Evolutionary conservation across 2,329 filamentous ascomycete species (phyloP), one percentile per base, ranked within the genome.

Genomic region (Byssochlamys sp.): DNA sequence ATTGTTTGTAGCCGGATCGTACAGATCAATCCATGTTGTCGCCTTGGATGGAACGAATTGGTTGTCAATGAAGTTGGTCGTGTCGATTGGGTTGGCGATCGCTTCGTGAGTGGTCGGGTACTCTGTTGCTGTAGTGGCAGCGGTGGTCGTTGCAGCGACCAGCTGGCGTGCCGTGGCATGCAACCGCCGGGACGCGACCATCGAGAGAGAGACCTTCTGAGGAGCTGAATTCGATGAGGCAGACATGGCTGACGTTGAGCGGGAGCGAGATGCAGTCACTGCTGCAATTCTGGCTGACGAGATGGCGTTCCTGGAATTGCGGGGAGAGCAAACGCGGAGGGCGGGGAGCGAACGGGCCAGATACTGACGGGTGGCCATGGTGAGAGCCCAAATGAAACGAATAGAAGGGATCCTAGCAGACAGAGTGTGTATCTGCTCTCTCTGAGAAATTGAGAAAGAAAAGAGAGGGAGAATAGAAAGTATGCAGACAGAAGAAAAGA

Each of bases 1-100:
- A 65, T 85, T 84, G 76, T 86, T 86, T 61, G 84, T 86, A 11
- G 84, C 83, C 1, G 84, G 84, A 63, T 86, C 84, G 65, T 84
- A 74, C 56, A 86, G 74, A 58, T 86, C 82, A 65, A 86, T 84
- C 84, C 84, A 86, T 68, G 80, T 77, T 1, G 78, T 75, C 7
- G 84, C 78, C 62, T 81, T 75, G 5, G 84, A 86, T 3, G 78
- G 61, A 14, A 82, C 74, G 67, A 86, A 85, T 61, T 83, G 69
- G 70, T 86, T 87, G 71, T 87, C 80, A 54, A 87, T 69, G 75
- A 86, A 86, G 74, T 85, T 84, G 60, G 77, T 75, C 10, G 83
- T 86, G 67, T 85, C 79, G 59, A 78, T 70, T 25, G 82, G 81
- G 59, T 79, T 76, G 59, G 76, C 62, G 64, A 85, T 81, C 59